phyloP scores from a whole-genome alignment of 139 green algal genomes.

The Coelastrella sp. region DNA sequence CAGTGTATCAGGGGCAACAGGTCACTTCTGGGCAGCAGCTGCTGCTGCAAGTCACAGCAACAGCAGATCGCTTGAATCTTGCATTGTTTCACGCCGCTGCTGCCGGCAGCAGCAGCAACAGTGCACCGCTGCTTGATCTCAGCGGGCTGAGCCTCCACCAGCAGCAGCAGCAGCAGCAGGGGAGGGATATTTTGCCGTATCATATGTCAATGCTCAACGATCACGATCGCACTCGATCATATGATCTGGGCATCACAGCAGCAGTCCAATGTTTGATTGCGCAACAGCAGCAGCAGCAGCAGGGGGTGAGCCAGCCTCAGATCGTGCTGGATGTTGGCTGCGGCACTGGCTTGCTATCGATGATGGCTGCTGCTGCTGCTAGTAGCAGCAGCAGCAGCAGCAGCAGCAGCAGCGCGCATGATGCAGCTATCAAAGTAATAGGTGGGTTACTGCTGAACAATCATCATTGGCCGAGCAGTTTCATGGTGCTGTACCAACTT shows the following conservation, averaged over 20 bases:
- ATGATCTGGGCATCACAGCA: constrained; percentile 20
- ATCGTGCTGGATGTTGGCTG: constrained; percentile 90
- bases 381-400: background rate
- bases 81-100: background rate
- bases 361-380: constrained; percentile 82
- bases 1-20: constrained; percentile 7
- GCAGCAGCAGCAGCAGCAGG: background rate
- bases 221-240: constrained; percentile 16
- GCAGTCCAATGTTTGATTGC: background rate
- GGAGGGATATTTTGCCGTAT: constrained; percentile 52
- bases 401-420: background rate
- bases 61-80: background rate
- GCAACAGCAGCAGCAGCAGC: constrained; percentile 37
- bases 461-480: background rate
- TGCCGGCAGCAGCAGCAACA: background rate
- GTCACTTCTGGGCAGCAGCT: constrained; percentile 26
- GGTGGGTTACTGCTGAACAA: background rate
- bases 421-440: background rate
- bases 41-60: constrained; percentile 17
- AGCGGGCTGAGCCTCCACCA: background rate
- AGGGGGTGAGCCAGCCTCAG: background rate
- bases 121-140: background rate
- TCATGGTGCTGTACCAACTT: too few species aligned
- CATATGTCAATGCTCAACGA: constrained; percentile 65
- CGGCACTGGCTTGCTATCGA: constrained; percentile 91